phyloP scores from a whole-genome alignment of 768 basidiomycete species.

The Podaxis pistillaris region DNA sequence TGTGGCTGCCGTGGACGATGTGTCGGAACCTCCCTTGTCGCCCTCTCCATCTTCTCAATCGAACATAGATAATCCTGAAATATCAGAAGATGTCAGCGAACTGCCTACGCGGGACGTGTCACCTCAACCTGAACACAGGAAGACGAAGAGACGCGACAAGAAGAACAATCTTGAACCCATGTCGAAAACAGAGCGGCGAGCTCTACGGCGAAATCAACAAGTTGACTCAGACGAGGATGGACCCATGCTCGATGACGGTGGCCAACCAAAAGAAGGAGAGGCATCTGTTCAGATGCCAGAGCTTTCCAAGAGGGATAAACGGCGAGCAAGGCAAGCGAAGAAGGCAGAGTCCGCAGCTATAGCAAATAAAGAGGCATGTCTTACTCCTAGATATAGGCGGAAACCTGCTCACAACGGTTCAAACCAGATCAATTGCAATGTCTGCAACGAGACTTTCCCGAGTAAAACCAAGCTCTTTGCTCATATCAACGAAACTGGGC shows the following conservation, averaged over 20 bases:
- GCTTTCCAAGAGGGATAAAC: constrained; percentile 75
- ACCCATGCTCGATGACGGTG: not conserved
- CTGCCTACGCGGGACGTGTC: not conserved
- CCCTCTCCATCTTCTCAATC: not conserved
- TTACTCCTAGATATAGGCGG: not conserved
- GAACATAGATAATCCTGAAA: not conserved
- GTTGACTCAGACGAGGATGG: constrained; percentile 1
- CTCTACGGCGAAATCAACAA: constrained; percentile 13
- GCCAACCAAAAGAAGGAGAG: constrained; percentile 4
- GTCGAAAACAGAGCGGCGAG: constrained; percentile 15
- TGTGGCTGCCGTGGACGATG: not conserved
- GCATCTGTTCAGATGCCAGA: constrained; percentile 17
- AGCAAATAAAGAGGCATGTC: constrained; percentile 22
- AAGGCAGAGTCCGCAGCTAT: constrained; percentile 45
- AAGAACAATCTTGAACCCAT: constrained; percentile 6
- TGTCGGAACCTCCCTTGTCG: not conserved
- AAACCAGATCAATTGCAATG: constrained; percentile 56
- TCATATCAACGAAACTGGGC: constrained; percentile 70
- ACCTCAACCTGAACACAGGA: not conserved
- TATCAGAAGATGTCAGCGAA: constrained; percentile 15
- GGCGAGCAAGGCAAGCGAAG: constrained; percentile 75
- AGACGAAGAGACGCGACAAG: not conserved
- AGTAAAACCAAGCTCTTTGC: constrained; percentile 74
- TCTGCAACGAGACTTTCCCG: constrained; percentile 59
- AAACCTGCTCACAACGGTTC: not conserved